Evolutionary conservation across 1,284 basidiomycete species (phyloP).

Genomic region (Serendipita sp.): DNA sequence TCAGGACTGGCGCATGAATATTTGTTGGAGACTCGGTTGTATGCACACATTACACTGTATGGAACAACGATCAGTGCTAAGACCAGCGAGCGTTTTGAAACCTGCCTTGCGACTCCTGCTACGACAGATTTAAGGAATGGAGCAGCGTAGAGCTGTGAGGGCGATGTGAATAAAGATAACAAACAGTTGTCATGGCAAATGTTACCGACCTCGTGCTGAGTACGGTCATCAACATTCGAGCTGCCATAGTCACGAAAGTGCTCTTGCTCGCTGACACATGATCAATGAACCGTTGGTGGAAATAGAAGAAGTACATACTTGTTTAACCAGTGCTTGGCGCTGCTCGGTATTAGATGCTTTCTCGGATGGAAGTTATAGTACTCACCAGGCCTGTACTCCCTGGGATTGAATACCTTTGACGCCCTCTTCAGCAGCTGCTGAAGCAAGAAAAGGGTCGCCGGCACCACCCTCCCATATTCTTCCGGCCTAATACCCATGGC

Average conservation of each 20-base stretch:
- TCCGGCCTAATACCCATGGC: neutral
- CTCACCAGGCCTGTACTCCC: slow-evolving; percentile 5
- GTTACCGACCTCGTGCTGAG: slow-evolving; percentile 5
- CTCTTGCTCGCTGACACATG: slow-evolving; percentile 7
- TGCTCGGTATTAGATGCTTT: neutral
- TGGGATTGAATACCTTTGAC: slow-evolving; percentile 9
- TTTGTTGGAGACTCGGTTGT: slow-evolving; percentile 14
- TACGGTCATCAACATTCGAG: slow-evolving; percentile 11
- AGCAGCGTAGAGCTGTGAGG: neutral
- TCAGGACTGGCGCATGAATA: slow-evolving; percentile 26
- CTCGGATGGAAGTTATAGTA: too few relatives aligned
- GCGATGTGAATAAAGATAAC: neutral
- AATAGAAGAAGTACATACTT: neutral
- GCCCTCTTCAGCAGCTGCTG: slow-evolving; percentile 1
- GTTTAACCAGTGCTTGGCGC: slow-evolving; percentile 8
- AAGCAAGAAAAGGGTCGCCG: slow-evolving; percentile 3
- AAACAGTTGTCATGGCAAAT: too few relatives aligned
- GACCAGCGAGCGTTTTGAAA: neutral
- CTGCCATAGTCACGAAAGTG: slow-evolving; percentile 1
- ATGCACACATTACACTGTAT: slow-evolving; percentile 27
- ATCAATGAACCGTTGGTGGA: too few relatives aligned
- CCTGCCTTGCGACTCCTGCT: neutral
- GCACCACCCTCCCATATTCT: slow-evolving; percentile 3
- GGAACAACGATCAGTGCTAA: slow-evolving; percentile 21
- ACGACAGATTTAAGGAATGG: neutral